phyloP scores from a whole-genome alignment of 2,329 filamentous ascomycete genomes.

The Fusarium armeniacum region DNA sequence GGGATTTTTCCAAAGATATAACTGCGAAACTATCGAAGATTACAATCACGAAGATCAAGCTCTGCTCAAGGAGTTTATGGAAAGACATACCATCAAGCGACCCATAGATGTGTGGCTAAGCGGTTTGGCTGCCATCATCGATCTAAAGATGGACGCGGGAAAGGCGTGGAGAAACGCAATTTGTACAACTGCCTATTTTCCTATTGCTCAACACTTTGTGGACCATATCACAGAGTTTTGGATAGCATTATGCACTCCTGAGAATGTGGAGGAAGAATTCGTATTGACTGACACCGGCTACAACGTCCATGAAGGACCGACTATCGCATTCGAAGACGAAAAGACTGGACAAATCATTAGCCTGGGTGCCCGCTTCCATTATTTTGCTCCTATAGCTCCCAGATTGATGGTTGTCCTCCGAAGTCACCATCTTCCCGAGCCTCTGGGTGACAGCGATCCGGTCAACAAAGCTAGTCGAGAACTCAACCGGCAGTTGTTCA shows the following conservation, averaged over 20 bases:
- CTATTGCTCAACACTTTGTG: neutral
- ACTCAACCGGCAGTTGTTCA: too few relatives aligned
- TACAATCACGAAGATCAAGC: fast-evolving
- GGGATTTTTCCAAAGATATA: neutral
- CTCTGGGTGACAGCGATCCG: neutral
- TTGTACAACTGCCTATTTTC: neutral
- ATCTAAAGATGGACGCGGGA: neutral
- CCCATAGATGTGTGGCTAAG: neutral
- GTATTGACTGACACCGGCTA: neutral
- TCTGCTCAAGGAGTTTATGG: neutral
- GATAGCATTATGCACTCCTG: neutral
- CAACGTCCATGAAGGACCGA: neutral
- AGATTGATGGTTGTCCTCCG: neutral
- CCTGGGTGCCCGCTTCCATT: fast-evolving
- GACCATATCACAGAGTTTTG: neutral
- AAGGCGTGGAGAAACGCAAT: neutral
- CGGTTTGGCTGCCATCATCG: neutral
- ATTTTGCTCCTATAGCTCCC: neutral
- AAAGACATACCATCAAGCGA: neutral
- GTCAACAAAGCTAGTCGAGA: too few relatives aligned
- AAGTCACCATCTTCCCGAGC: neutral
- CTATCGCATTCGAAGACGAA: neutral
- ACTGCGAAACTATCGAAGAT: neutral
- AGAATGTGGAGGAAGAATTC: neutral
- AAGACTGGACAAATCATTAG: fast-evolving